Evolutionary conservation across 1,284 basidiomycete species (phyloP), one percentile per base, ranked within the genome.

Genomic region (Irpex sp.): DNA sequence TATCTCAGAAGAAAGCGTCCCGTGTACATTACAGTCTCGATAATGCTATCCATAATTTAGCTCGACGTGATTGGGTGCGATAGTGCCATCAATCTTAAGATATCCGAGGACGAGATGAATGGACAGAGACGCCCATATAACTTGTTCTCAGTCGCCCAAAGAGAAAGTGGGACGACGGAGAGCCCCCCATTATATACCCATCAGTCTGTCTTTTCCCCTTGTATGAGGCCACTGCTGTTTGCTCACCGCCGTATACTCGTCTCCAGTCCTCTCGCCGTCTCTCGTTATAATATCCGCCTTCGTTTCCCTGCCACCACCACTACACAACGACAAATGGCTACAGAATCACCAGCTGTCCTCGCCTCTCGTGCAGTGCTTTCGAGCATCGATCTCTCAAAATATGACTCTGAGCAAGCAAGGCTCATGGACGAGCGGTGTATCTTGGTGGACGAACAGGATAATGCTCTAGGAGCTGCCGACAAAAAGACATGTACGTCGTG

Each of bases 341-440:
- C 62, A 7, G 55, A 35, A 39, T 70, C 69, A 56, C 75, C 79
- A 63, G 86, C 88, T 53, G 77, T 85, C 58, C 71, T 77, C 60
- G 86, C 89, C 65, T 87, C 87, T 37, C 79, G 78, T 60, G 82
- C 86, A 57, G 79, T 81, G 58, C 83, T 93, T 66, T 83, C 89
- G 15, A 87, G 79, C 70, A 81, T 92, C 66, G 91, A 93, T 73
- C 78, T 94, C 56, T 83, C 70, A 8, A 68, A 69, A 62, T 94
- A 94, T 81, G 92, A 94, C 70, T 79, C 87, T 2, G 89, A 92
- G 70, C 92, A 94, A 72, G 88, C 88, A 55, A 86, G 91, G 65
- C 83, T 99, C 65, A 99, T 99, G 97, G 94, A 97, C 70, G 97
- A 99, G 78, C 83, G 94, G 64, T 97, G 97, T 74, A 99, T 99